Base-by-base conservation (phyloP, 2,329 filamentous ascomycete genomes). In the Diaporthe sp. region DNA sequence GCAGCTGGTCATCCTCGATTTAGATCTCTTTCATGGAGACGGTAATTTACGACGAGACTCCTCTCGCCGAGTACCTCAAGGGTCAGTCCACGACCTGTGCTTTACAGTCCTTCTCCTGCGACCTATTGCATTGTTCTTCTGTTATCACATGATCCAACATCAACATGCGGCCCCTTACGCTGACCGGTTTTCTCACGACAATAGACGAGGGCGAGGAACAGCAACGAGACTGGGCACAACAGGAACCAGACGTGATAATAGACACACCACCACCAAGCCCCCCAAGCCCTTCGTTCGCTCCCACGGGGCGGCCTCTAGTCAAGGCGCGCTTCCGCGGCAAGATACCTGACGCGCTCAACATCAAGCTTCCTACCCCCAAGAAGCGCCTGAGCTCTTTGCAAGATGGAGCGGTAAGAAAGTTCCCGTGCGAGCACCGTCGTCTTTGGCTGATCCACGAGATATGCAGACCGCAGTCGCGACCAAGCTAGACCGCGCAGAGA, bases 41-140 rank as follows among this genome's bases (percentile, higher is more conserved):
- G 82, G 89, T 98, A 81, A 92, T 98, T 80, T 94, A 94, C 86
- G 92, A 97, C 86, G 92, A 95, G 86, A 94, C 94, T 83, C 96
- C 96, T 80, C 89, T 98, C 85, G 95, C 95, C 83, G 92, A 94
- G 82, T 97, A 97, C 86, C 92, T 98, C 80, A 93, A 96, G 91
- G 95, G 96, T 97, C 85, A 81, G 88, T 77, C 76, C 80, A 67
- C 28, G 28, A 72, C 73, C 51, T 71, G 73, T 60, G 49, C 49
- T 72, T 49, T 39, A 10, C 68, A 44, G 58, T 57, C 12, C 28
- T 57, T 44, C 65, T 60, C 37, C 17, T 12, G n/a, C 74, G 51
- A 74, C 72, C 71, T 51, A 34, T 65, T 65, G 74, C 37, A 25
- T 37, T 65, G n/a, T 51, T 65, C 6, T 34, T 61, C 39, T 57